Percentiles rank a stretch among this genome's conserved stretches.
These are phyloP conservation scores for Pisolithus marmoratus DNA, from an alignment of 768 basidiomycete species.

Conservation along the genomic window DNA sequence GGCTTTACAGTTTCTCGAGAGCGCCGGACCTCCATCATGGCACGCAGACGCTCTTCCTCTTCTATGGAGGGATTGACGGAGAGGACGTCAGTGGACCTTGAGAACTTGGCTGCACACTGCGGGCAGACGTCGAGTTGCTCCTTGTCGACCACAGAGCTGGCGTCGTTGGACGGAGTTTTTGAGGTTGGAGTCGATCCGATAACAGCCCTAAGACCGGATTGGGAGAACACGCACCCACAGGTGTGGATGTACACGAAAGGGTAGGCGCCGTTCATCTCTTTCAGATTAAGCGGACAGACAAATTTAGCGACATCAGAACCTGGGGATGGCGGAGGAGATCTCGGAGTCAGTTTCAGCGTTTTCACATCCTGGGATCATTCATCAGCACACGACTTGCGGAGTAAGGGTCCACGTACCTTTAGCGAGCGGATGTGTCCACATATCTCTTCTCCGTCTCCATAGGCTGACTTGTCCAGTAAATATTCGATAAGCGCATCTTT, in stretches of 20 bases:
- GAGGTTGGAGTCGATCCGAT: conserved; percentile 23
- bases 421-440: conserved; percentile 88
- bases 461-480: conserved; percentile 73
- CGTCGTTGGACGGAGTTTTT: conserved; percentile 16
- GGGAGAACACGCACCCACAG: conserved; percentile 91
- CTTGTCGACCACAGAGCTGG: conserved; percentile 21
- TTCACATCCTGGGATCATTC: conserved; percentile 65
- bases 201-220: conserved; percentile 68
- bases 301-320: conserved; percentile 58
- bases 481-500: conserved; percentile 92
- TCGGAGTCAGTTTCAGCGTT: conserved; percentile 73
- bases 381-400: neutral
- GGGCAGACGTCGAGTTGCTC: conserved; percentile 60
- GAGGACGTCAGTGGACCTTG: conserved; percentile 47
- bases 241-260: conserved; percentile 84
- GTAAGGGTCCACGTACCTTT: conserved; percentile 53
- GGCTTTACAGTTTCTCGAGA: conserved; percentile 51
- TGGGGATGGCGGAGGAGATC: conserved; percentile 43
- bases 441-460: conserved; percentile 88
- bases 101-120: conserved; percentile 70
- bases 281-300: conserved; percentile 85
- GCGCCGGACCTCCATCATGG: conserved; percentile 51
- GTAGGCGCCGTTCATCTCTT: conserved; percentile 89
- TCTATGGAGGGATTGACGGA: conserved; percentile 64
- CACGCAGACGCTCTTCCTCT: conserved; percentile 56